Percentiles rank a stretch among this genome's conserved stretches.
These are phyloP conservation scores for Xylaria cubensis DNA, from an alignment of 495 filamentous ascomycete species.

Conservation along the genomic window DNA sequence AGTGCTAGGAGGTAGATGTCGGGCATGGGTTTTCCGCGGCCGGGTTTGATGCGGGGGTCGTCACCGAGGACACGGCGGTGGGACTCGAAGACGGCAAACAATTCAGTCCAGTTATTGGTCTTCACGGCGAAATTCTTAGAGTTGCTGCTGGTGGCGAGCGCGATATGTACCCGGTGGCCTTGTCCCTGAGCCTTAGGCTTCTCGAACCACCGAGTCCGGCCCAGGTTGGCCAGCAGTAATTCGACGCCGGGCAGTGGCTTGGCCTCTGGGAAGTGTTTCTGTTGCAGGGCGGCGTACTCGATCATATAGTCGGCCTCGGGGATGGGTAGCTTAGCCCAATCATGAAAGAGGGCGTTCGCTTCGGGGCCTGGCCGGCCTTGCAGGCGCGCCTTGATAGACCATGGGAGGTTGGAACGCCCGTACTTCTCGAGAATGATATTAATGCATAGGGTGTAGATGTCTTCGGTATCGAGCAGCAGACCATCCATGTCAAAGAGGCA, in stretches of 20 bases:
- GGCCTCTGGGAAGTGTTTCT: constrained; percentile 71
- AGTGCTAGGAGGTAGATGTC: constrained; percentile 95
- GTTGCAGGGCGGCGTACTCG: constrained; percentile 67
- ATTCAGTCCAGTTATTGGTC: constrained; percentile 70
- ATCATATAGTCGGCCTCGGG: constrained; percentile 64
- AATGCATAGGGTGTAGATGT: constrained; percentile 83
- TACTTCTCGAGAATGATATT: constrained; percentile 81
- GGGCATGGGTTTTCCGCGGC: constrained; percentile 88
- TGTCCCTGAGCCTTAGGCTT: constrained; percentile 31
- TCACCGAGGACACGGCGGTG: constrained; percentile 81
- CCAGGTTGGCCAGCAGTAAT: constrained; percentile 66
- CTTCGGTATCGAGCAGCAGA: constrained; percentile 91
- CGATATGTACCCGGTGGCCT: constrained; percentile 70
- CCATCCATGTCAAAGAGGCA: constrained; percentile 99
- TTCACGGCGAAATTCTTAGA: constrained; percentile 77
- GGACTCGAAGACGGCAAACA: constrained; percentile 76
- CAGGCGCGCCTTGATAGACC: constrained; percentile 91
- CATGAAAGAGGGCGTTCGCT: constrained; percentile 57
- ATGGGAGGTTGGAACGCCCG: constrained; percentile 75
- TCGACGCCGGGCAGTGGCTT: constrained; percentile 80
- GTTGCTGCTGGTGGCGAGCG: constrained; percentile 84
- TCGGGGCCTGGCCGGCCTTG: constrained; percentile 88
- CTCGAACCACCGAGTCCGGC: constrained; percentile 54
- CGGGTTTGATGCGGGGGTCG: constrained; percentile 77
- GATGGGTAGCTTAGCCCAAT: constrained; percentile 91